Evolutionary conservation across 305 asterid species (phyloP).

Genomic region (Fraxinus xanthoxyloides): DNA sequence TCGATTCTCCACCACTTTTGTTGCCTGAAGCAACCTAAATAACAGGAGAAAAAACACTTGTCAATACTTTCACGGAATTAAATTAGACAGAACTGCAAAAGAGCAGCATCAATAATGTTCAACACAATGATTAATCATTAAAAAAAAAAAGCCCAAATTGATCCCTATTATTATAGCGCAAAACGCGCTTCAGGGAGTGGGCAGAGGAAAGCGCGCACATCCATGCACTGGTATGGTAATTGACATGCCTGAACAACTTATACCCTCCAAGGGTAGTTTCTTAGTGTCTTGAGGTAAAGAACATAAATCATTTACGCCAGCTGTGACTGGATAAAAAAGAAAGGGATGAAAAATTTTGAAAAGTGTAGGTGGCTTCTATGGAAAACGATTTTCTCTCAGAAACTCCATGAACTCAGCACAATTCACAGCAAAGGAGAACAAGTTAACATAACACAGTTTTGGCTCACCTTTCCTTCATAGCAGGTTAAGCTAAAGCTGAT

Average conservation of each 20-base stretch:
- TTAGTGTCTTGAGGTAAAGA: not conserved
- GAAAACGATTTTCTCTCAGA: not conserved
- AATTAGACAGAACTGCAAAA: constrained; percentile 14
- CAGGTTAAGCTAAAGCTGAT: not conserved
- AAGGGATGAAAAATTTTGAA: not conserved
- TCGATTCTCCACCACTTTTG: constrained; percentile 88
- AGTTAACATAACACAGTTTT: not conserved
- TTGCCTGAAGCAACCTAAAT: constrained; percentile 92
- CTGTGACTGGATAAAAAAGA: not conserved
- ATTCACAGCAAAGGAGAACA: not conserved
- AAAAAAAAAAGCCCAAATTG: not conserved
- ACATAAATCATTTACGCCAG: not conserved
- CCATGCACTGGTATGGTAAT: not conserved
- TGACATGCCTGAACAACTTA: constrained; percentile 1
- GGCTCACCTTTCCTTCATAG: not conserved
- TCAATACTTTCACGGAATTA: not conserved
- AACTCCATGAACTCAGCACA: not conserved
- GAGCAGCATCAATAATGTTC: not conserved
- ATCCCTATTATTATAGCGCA: not conserved
- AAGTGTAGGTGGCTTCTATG: not conserved
- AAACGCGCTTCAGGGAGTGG: not conserved
- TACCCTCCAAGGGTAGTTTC: not conserved
- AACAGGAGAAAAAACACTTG: constrained; percentile 6
- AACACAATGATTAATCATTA: not conserved
- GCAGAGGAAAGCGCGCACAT: constrained; percentile 7